Percentiles rank a stretch among this genome's conserved stretches.
phyloP scores from a whole-genome alignment of 2,329 filamentous ascomycete genomes.

The Trichoderma pleuroti region DNA sequence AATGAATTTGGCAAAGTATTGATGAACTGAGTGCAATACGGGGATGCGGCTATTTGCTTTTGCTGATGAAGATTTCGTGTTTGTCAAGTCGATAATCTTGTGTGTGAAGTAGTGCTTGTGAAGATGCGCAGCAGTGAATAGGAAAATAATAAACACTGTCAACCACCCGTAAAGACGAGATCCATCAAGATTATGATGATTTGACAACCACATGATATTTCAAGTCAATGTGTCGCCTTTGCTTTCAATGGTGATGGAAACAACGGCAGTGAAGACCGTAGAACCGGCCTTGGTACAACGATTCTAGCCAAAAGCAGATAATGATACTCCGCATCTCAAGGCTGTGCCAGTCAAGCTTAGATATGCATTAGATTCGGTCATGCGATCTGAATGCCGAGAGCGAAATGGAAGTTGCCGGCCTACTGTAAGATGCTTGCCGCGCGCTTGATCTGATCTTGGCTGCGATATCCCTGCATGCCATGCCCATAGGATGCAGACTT shows the following conservation, averaged over 20 bases:
- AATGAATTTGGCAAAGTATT: neutral
- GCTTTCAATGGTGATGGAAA: neutral
- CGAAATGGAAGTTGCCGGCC: neutral
- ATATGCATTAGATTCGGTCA: neutral
- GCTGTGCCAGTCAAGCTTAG: neutral
- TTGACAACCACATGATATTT: neutral
- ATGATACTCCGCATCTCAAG: neutral
- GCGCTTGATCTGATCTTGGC: neutral
- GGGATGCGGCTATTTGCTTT: neutral
- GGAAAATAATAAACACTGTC: neutral
- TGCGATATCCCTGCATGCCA: neutral
- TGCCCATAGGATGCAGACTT: neutral
- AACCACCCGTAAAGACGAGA: neutral
- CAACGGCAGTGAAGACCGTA: neutral
- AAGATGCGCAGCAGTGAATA: neutral
- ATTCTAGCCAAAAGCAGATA: neutral
- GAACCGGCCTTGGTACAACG: accelerated
- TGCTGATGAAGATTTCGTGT: neutral
- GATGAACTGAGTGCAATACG: neutral
- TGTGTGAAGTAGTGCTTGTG: neutral
- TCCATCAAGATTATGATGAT: neutral
- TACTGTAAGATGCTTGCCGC: neutral
- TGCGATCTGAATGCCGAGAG: neutral
- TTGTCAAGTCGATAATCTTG: neutral
- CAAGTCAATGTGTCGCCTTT: neutral